Evolutionary conservation across 352 stramenopile species (phyloP).

Genomic region (Phytophthora hybrid): DNA sequence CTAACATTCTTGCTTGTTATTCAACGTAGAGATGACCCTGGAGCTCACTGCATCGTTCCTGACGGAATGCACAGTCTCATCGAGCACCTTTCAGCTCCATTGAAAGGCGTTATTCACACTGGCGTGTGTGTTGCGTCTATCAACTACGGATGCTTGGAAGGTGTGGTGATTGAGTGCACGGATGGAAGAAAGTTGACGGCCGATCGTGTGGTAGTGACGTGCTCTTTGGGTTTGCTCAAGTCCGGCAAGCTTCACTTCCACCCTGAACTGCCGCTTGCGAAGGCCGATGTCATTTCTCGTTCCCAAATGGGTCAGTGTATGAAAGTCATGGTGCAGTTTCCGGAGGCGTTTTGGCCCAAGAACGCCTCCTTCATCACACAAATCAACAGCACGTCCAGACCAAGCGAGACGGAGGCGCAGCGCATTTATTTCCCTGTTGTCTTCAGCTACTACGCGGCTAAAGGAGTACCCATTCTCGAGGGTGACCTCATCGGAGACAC

Average conservation of each 20-base stretch:
- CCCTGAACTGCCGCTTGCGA: slow-evolving; percentile 51
- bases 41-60: slow-evolving; percentile 54
- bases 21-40: slow-evolving; percentile 53
- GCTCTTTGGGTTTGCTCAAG: slow-evolving; percentile 62
- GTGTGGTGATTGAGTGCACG: slow-evolving; percentile 42
- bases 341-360: slow-evolving; percentile 59
- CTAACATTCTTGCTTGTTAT: slow-evolving; percentile 2
- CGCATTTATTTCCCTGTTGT: slow-evolving; percentile 59
- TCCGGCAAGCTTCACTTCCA: slow-evolving; percentile 46
- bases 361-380: slow-evolving; percentile 53
- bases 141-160: slow-evolving; percentile 28
- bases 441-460: slow-evolving; percentile 63
- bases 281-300: slow-evolving; percentile 48
- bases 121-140: slow-evolving; percentile 32
- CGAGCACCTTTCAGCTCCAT: slow-evolving; percentile 36
- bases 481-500: slow-evolving; percentile 57
- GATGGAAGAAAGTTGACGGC: slow-evolving; percentile 37
- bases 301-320: slow-evolving; percentile 75
- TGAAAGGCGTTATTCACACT: slow-evolving; percentile 38
- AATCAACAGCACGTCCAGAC: slow-evolving; percentile 10
- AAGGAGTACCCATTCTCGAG: slow-evolving; percentile 58
- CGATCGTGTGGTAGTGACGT: slow-evolving; percentile 60
- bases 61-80: slow-evolving; percentile 56
- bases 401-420: not conserved
- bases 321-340: slow-evolving; percentile 78